Conservation (phyloP, 2,329 filamentous ascomycete species). For the Colletotrichum nymphaeae region DNA sequence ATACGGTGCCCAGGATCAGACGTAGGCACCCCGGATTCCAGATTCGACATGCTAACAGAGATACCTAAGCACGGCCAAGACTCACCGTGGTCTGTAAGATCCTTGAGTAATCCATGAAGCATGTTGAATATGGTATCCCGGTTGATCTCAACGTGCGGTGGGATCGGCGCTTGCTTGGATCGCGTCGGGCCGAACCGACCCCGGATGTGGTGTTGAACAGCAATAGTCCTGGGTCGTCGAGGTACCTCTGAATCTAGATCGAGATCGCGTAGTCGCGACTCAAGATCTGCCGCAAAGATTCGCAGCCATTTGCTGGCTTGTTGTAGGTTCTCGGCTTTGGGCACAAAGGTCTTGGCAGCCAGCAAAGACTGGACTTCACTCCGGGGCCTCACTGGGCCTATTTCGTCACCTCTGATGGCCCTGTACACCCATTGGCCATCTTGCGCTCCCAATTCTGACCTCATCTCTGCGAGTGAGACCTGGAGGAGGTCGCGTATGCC, state of each 20-base stretch:
- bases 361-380: not conserved
- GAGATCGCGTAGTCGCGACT: not conserved
- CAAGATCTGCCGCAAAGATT: not conserved
- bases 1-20: not conserved
- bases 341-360: not conserved
- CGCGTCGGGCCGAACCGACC: not conserved
- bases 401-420: not conserved
- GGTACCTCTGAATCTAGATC: not conserved
- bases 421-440: not conserved
- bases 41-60: not conserved
- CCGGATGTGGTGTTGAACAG: not conserved
- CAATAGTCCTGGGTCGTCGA: not conserved
- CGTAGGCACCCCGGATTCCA: not conserved
- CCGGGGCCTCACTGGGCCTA: not conserved
- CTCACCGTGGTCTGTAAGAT: not conserved
- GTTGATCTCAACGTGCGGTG: not conserved
- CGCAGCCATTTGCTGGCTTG: not conserved
- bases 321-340: not conserved
- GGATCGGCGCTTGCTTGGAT: not conserved
- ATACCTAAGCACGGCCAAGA: not conserved
- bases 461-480: not conserved
- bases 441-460: not conserved
- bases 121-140: not conserved
- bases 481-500: not conserved
- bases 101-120: not conserved